Base-by-base conservation (phyloP, 768 basidiomycete species). In the Krasilnikovozyma curviuscula region DNA sequence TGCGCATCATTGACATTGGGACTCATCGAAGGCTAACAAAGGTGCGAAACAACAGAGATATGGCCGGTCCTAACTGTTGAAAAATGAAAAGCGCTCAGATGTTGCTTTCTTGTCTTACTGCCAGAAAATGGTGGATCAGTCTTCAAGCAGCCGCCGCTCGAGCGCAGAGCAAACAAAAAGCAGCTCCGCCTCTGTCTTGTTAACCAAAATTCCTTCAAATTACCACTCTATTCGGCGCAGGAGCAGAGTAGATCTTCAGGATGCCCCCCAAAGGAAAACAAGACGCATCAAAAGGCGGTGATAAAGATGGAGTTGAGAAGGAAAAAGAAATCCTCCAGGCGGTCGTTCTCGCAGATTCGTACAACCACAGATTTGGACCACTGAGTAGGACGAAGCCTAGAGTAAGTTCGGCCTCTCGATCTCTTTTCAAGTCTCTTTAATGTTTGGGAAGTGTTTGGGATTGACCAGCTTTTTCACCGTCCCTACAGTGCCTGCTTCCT, bases 271-370 rank as follows among this genome's bases (percentile, higher is more conserved):
- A 82, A 66, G 59, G 63, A 6, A 42, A 42, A 6, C 41, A 42
- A 42, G 28, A 7, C 35, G 23, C 39, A 40, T 29, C 50, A 40
- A 65, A 68, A 39, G 69, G 69, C 35, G 80, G 79, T 57, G 79
- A 81, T 55, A 77, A 77, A 52, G 63, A 76, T 13, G 68, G 75
- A 31, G 72, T 71, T 43, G 76, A 77, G 13, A 79, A 85, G 42
- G 63, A 67, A 28, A 83, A 88, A 45, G 81, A 93, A 43, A 76
- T 83, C 18, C 69, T 97, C 0, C 89, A 97, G 60, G 91, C 91
- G 16, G 82, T 97, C 48, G 77, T 98, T 37, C 78, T 98, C 34
- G 86, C 91, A 10, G 91, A 98, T 63, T 88, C 84, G 55, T 93
- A 89, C 69, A 89, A 93, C 70, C 81, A 78, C 59, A 75, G 85